Conservation (phyloP, 139 green algal species). For the Volvox reticuliferus region DNA sequence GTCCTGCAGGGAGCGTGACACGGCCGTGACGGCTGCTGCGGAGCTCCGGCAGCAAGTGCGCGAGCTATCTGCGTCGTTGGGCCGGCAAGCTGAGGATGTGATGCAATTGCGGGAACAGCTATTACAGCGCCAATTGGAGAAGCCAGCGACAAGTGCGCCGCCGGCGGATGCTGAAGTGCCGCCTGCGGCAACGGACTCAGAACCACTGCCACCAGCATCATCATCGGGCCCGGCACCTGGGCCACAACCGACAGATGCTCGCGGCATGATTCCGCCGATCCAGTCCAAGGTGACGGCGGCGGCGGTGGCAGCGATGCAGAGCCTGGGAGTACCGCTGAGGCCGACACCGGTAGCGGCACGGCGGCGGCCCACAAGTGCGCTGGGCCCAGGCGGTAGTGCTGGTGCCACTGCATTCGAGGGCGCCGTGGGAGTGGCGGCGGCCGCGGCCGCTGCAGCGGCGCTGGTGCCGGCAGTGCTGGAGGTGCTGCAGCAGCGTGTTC, state of each 20-base stretch:
- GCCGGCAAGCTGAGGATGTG: not conserved
- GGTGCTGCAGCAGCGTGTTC: not conserved
- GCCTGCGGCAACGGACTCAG: not conserved
- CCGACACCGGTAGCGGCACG: not conserved
- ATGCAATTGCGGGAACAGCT: conserved; percentile 7
- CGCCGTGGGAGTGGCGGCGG: not conserved
- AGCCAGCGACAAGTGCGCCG: not conserved
- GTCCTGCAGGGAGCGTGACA: conserved; percentile 7
- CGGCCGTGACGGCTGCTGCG: not conserved
- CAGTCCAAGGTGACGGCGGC: not conserved
- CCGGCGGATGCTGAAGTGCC: not conserved
- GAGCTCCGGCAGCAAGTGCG: not conserved
- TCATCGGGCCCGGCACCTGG: not conserved
- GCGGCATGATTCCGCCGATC: not conserved
- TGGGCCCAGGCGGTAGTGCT: not conserved
- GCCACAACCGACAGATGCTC: not conserved
- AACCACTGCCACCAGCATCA: no score
- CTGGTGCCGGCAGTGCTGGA: conserved; percentile 11
- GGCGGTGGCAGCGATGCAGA: conserved; percentile 21
- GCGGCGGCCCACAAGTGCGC: not conserved
- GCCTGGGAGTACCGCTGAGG: not conserved
- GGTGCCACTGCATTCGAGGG: not conserved
- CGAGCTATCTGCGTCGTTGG: not conserved
- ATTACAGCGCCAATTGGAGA: not conserved
- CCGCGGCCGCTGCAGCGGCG: conserved; percentile 2